These are phyloP conservation scores for Solanum dulcamara DNA, from an alignment of 257 asterid genomes.

Conservation along the genomic window DNA sequence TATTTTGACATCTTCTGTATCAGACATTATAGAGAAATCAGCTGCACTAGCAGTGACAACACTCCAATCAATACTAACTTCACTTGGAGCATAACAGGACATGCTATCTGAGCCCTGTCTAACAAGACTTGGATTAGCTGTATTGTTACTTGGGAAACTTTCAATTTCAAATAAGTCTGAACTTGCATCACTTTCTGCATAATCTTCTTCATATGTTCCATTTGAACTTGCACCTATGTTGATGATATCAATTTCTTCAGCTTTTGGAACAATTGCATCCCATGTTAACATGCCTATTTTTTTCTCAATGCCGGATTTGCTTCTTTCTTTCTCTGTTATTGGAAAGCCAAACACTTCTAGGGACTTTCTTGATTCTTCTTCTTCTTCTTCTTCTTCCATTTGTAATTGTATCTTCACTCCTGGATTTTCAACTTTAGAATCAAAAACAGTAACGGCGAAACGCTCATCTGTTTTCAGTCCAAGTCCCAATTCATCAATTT, in stretches of 20 bases:
- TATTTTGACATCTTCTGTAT: constrained; percentile 24
- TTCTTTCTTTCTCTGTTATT: constrained; percentile 6
- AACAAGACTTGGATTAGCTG: constrained; percentile 19
- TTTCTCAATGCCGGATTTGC: constrained; percentile 16
- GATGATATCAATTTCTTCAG: constrained; percentile 21
- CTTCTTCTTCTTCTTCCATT: not conserved
- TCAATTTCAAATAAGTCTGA: constrained; percentile 80
- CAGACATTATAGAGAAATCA: constrained; percentile 51
- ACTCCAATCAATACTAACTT: constrained; percentile 87
- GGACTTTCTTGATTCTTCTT: constrained; percentile 20
- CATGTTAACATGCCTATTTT: constrained; percentile 38
- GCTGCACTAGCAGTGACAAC: constrained; percentile 73
- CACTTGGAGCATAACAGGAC: constrained; percentile 73
- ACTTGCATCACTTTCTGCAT: constrained; percentile 60
- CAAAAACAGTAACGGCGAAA: constrained; percentile 14
- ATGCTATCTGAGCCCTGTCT: constrained; percentile 39
- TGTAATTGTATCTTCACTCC: not conserved
- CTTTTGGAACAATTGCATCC: constrained; percentile 43
- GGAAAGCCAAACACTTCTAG: constrained; percentile 34
- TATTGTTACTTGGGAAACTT: constrained; percentile 43
- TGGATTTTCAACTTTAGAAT: constrained; percentile 9
- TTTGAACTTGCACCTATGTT: constrained; percentile 15
- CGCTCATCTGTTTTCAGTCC: constrained; percentile 3
- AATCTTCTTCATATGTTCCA: constrained; percentile 19
- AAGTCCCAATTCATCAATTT: constrained; percentile 5